Percentiles rank a stretch among this genome's conserved stretches.
Conservation (phyloP, 257 asterid genomes). For the Buddleja alternifolia region DNA sequence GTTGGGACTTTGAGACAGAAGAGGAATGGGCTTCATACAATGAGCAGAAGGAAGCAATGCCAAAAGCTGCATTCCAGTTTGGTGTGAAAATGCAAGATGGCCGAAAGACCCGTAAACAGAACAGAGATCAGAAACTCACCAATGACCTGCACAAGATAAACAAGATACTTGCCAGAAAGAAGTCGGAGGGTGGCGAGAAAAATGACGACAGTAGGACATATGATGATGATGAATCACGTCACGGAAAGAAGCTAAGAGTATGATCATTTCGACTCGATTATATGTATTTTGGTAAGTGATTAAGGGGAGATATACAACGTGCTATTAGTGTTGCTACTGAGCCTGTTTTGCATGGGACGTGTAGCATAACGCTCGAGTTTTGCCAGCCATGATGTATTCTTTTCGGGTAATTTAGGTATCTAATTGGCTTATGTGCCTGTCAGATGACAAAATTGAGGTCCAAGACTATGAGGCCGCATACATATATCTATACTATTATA, state of each 20-base stretch:
- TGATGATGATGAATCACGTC: conserved; percentile 79
- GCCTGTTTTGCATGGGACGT: no score
- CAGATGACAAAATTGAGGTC: no score
- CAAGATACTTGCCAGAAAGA: conserved; percentile 82
- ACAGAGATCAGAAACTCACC: conserved; percentile 91
- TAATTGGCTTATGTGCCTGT: no score
- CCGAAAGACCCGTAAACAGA: conserved; percentile 93
- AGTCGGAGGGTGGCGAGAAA: conserved; percentile 67
- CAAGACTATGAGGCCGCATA: no score
- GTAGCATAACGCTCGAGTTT: no score
- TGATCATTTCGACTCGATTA: conserved; percentile 31
- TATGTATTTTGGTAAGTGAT: no score
- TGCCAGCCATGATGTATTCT: no score
- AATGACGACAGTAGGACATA: conserved; percentile 46
- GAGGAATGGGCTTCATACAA: conserved; percentile 98
- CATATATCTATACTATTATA: no score
- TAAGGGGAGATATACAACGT: no score
- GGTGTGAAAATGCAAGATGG: conserved; percentile 99
- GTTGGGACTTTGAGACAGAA: conserved; percentile 99
- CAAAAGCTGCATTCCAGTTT: conserved; percentile 99
- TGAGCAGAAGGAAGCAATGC: conserved; percentile 99
- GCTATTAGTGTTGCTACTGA: no score
- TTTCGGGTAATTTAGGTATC: no score
- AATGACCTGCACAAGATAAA: conserved; percentile 95
- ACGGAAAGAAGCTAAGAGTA: conserved; percentile 85